These are phyloP conservation scores for Metschnikowia arizonensis DNA, from an alignment of 805 yeast genomes.

Conservation along the genomic window DNA sequence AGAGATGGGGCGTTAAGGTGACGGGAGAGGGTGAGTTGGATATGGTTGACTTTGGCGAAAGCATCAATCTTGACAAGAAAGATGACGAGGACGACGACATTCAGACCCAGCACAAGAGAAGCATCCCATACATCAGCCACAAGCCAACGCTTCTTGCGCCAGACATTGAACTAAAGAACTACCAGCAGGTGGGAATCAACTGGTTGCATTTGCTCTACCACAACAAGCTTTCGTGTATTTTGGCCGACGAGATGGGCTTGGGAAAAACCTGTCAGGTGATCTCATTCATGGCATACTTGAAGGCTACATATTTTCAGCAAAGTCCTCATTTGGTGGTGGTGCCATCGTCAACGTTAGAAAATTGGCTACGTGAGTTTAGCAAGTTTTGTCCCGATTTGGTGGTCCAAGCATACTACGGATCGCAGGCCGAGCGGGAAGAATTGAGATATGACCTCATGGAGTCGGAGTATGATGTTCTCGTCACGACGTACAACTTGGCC, in stretches of 20 bases:
- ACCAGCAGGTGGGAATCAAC: slow-evolving; percentile 95
- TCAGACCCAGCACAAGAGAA: slow-evolving; percentile 23
- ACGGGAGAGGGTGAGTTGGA: slow-evolving; percentile 69
- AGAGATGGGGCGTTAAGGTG: slow-evolving; percentile 82
- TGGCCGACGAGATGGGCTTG: slow-evolving; percentile 98
- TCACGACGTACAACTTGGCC: slow-evolving; percentile 91
- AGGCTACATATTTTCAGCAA: slow-evolving; percentile 46
- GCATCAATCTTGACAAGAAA: slow-evolving; percentile 6
- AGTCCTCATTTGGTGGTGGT: slow-evolving; percentile 94
- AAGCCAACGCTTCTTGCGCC: slow-evolving; percentile 67
- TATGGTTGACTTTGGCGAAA: slow-evolving; percentile 43
- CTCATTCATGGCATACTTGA: slow-evolving; percentile 81
- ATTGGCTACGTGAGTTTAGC: slow-evolving; percentile 93
- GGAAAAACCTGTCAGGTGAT: slow-evolving; percentile 98
- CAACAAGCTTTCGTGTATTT: slow-evolving; percentile 78
- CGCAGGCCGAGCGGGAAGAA: slow-evolving; percentile 78
- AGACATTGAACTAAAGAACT: slow-evolving; percentile 69
- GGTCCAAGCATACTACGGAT: slow-evolving; percentile 93
- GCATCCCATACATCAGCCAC: slow-evolving; percentile 49
- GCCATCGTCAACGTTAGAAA: slow-evolving; percentile 94
- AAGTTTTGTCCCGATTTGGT: slow-evolving; percentile 78
- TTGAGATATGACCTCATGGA: slow-evolving; percentile 64
- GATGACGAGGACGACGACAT: slow-evolving; percentile 35
- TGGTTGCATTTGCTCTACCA: slow-evolving; percentile 84
- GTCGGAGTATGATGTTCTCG: slow-evolving; percentile 75